phyloP scores from a whole-genome alignment of 345 rosid genomes.

The Mangifera indica region DNA sequence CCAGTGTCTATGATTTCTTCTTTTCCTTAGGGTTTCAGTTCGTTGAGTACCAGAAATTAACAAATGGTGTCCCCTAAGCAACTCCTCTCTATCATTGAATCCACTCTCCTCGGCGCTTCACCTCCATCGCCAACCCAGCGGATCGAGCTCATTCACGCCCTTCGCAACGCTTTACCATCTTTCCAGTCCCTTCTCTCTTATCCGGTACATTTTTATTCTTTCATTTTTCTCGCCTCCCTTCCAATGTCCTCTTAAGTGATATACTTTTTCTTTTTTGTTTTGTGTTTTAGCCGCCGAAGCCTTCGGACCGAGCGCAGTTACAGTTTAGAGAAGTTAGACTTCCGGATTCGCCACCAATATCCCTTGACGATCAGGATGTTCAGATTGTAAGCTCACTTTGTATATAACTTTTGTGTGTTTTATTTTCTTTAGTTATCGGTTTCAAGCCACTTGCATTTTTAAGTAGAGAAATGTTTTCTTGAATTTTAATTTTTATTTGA shows the following conservation, averaged over 20 bases:
- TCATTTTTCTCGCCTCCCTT: background rate
- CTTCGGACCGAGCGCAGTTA: constrained; percentile 74
- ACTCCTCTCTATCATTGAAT: constrained; percentile 62
- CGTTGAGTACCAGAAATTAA: constrained; percentile 1
- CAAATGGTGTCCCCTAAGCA: constrained; percentile 68
- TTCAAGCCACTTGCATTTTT: background rate
- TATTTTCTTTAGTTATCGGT: background rate
- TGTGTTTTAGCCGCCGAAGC: constrained; percentile 65
- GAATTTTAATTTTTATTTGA: background rate
- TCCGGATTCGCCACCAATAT: constrained; percentile 76
- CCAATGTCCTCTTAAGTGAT: background rate
- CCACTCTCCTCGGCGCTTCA: constrained; percentile 63
- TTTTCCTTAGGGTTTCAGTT: constrained; percentile 13
- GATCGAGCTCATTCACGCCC: constrained; percentile 72
- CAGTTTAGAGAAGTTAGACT: constrained; percentile 81
- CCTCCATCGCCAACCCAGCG: constrained; percentile 67
- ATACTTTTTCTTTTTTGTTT: background rate
- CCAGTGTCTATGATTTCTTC: background rate
- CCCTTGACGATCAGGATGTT: constrained; percentile 86
- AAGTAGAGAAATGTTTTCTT: background rate
- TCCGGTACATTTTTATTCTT: constrained; percentile 40
- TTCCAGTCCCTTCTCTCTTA: constrained; percentile 69
- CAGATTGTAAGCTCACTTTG: constrained; percentile 59
- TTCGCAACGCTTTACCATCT: constrained; percentile 65
- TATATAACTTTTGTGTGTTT: background rate